phyloP scores from a whole-genome alignment of 768 basidiomycete species.

The Naganishia randhawae region DNA sequence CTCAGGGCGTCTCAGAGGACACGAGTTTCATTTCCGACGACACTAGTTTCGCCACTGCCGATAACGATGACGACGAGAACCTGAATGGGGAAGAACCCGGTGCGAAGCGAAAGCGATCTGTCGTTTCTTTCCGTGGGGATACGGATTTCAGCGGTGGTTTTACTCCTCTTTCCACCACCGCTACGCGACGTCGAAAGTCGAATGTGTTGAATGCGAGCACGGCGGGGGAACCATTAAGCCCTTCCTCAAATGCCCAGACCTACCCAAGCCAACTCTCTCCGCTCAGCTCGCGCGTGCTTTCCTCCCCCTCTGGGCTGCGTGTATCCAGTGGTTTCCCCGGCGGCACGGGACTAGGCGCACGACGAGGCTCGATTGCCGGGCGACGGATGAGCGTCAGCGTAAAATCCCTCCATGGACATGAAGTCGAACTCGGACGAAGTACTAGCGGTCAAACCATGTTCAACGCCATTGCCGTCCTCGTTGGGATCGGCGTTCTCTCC shows the following conservation, averaged over 20 bases:
- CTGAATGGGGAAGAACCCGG: background rate
- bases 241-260: background rate
- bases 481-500: constrained; percentile 84
- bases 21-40: constrained; percentile 9
- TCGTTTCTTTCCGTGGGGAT: constrained; percentile 16
- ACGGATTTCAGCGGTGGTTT: constrained; percentile 13
- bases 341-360: background rate
- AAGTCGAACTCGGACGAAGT: constrained; percentile 35
- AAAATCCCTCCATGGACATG: constrained; percentile 13
- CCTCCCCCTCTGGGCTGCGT: background rate
- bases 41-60: constrained; percentile 6
- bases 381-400: constrained; percentile 27
- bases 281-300: background rate
- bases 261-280: constrained; percentile 8
- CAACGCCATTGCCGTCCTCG: constrained; percentile 77
- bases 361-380: constrained; percentile 7
- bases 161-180: background rate
- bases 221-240: background rate
- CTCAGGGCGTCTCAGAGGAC: background rate
- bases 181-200: background rate
- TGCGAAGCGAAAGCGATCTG: constrained; percentile 17
- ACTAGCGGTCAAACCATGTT: constrained; percentile 58
- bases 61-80: background rate
- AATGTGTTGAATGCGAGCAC: background rate
- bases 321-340: constrained; percentile 4